Evolutionary conservation across 805 yeast genomes (phyloP).

Genomic region (fission yeast (Schizosaccharomyces pombe)): DNA sequence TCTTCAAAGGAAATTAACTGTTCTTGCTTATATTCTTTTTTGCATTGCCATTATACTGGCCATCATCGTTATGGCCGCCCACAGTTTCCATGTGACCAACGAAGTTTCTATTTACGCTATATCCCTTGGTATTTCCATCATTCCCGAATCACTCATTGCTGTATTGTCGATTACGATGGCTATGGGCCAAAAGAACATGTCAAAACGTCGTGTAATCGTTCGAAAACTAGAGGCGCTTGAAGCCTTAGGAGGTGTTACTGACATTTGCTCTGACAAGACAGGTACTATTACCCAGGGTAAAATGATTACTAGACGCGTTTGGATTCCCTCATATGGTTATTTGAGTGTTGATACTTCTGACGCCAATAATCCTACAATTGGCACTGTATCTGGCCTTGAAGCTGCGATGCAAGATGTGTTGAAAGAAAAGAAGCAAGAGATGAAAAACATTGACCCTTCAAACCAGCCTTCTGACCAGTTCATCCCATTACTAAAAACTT

Average conservation of each 20-base stretch:
- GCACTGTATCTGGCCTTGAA: slow-evolving; percentile 19
- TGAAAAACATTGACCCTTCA: slow-evolving; percentile 6
- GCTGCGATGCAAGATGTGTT: background rate
- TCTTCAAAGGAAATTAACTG: slow-evolving; percentile 47
- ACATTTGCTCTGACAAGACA: slow-evolving; percentile 62
- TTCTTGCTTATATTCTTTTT: slow-evolving; percentile 51
- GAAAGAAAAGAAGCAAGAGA: slow-evolving; percentile 3
- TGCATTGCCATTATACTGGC: slow-evolving; percentile 66
- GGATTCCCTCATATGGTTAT: slow-evolving; percentile 44
- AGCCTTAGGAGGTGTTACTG: slow-evolving; percentile 56
- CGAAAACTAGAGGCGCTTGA: slow-evolving; percentile 57
- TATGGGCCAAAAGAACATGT: slow-evolving; percentile 53
- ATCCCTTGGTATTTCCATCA: slow-evolving; percentile 64
- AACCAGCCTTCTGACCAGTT: slow-evolving; percentile 7
- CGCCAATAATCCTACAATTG: slow-evolving; percentile 41
- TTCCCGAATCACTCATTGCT: slow-evolving; percentile 58
- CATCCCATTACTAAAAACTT: slow-evolving; percentile 32
- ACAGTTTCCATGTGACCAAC: slow-evolving; percentile 43
- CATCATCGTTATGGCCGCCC: slow-evolving; percentile 68
- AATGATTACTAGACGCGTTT: slow-evolving; percentile 47
- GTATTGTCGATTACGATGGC: slow-evolving; percentile 75
- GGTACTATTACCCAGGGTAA: slow-evolving; percentile 65
- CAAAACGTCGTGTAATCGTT: slow-evolving; percentile 44
- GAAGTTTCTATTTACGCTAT: slow-evolving; percentile 77
- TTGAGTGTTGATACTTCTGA: slow-evolving; percentile 32